Base-by-base conservation (phyloP, 2,329 filamentous ascomycete genomes). In the Colletotrichum cordylinicola region DNA sequence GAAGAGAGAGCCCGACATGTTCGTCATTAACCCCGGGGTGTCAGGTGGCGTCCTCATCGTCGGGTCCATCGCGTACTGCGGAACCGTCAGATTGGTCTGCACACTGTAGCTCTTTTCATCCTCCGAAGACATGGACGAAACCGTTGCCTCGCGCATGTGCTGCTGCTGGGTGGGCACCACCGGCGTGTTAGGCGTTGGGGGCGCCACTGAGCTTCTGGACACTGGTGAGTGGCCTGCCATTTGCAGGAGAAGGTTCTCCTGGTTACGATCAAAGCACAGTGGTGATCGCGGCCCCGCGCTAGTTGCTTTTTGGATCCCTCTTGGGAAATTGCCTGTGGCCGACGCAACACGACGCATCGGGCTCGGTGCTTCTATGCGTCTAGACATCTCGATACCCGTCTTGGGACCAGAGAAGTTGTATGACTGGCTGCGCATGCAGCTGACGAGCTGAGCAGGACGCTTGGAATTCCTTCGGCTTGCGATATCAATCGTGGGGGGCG, bases 311-410 rank as follows among this genome's bases (percentile, higher is more conserved):
- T 87, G 85, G 16, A 89, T 85, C 24, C 87, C 83, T 15, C 83
- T 84, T 43, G 83, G 77, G 61, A 86, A 80, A 65, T 78, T 82
- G 8, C 89, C 88, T 6, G 86, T 87, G 10, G 88, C 86, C 4
- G 90, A 91, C 16, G 88, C 87, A 58, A 91, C 90, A 56, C 90
- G 87, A 29, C 89, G 87, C 83, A 91, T 90, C 3, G 88, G 87
- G 75, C 86, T 86, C 3, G 86, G 83, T 21, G 85, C 82, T 29
- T 90, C 89, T 21, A 83, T 78, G 37, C 88, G 83, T 78, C 86
- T 86, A 21, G 84, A 79, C 69, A 85, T 81, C n/a, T 91, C 90
- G 7, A 88, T 78, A 2, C 85, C 87, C 1, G 88, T 88, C 81
- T 88, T 89, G 9, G 88, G 86, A 31, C 80, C 82, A 4, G 78